Evolutionary conservation across 2,329 filamentous ascomycete species (phyloP).

Genomic region (Knoxdaviesia proteae): DNA sequence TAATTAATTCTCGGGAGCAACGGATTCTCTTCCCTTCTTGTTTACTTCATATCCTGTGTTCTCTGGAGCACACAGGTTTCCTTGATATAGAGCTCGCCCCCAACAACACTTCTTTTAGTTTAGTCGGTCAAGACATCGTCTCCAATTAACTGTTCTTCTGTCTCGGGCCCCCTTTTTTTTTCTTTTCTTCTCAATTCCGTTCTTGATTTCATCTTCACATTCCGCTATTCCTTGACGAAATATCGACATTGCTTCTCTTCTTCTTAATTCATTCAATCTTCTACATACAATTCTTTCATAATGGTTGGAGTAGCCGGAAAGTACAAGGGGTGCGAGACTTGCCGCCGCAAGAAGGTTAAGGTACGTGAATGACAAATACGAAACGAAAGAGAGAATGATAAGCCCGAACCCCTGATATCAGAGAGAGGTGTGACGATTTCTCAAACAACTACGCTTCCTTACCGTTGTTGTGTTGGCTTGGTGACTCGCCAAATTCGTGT

Average conservation of each 20-base stretch:
- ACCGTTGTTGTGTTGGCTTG: no score
- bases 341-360: conserved; percentile 35
- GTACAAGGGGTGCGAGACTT: conserved; percentile 44
- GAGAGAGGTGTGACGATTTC: no score
- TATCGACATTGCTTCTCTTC: background rate
- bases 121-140: background rate
- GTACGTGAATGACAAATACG: conserved; percentile 14
- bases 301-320: conserved; percentile 45
- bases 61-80: no score
- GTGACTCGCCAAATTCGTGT: no score
- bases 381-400: no score
- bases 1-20: no score
- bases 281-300: conserved; percentile 4
- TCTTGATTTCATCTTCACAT: background rate
- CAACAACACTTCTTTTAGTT: background rate
- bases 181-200: background rate
- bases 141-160: background rate
- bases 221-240: background rate
- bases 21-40: no score
- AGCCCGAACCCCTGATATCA: no score
- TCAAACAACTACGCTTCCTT: no score
- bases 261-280: background rate
- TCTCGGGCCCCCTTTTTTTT: background rate
- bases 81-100: no score
- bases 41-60: no score